These are phyloP conservation scores for Mycena belliarum DNA, from an alignment of 768 basidiomycete species.

Conservation along the genomic window DNA sequence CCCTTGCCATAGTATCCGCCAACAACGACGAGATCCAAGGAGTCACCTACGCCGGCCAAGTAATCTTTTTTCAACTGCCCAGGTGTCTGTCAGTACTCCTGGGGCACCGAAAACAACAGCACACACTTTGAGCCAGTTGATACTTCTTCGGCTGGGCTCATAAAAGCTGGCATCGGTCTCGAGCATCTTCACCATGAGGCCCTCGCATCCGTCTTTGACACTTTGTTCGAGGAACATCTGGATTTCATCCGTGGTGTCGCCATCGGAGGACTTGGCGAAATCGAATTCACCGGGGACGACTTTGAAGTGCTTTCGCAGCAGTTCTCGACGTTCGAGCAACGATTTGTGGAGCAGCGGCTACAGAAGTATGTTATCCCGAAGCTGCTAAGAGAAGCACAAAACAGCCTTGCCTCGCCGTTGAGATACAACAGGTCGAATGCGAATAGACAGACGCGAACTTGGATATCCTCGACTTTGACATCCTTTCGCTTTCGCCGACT, in stretches of 20 bases:
- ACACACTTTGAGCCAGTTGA: constrained; percentile 95
- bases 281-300: constrained; percentile 86
- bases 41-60: constrained; percentile 93
- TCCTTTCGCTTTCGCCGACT: constrained; percentile 95
- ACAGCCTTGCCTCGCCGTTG: constrained; percentile 84
- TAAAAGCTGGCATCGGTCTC: constrained; percentile 90
- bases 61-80: constrained; percentile 97
- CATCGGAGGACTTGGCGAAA: constrained; percentile 90
- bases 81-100: neutral
- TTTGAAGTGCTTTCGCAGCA: constrained; percentile 80
- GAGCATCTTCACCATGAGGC: constrained; percentile 99
- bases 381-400: neutral
- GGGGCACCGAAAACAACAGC: no score
- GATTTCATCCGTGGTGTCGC: constrained; percentile 90
- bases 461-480: constrained; percentile 96
- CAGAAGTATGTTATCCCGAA: neutral
- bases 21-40: constrained; percentile 95
- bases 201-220: constrained; percentile 98
- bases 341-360: constrained; percentile 83
- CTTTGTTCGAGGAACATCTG: constrained; percentile 93
- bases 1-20: constrained; percentile 98
- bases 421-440: constrained; percentile 96
- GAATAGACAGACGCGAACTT: constrained; percentile 94
- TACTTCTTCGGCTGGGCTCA: constrained; percentile 91
- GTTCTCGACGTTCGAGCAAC: constrained; percentile 71